These are phyloP conservation scores for Colletotrichum sp. DNA, from an alignment of 2,329 filamentous ascomycete species.

Conservation along the genomic window DNA sequence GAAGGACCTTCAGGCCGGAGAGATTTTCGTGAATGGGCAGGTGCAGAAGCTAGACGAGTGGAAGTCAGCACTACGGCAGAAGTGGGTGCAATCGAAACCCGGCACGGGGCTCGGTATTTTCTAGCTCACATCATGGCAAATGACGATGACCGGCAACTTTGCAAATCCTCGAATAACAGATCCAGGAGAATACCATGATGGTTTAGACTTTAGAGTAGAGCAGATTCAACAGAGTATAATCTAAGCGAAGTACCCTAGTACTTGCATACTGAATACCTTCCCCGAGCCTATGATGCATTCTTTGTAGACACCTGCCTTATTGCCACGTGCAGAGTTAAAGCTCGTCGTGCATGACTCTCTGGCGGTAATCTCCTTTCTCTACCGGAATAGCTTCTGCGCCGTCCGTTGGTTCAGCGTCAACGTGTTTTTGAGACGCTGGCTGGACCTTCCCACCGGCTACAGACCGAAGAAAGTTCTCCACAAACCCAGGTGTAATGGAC, in stretches of 20 bases:
- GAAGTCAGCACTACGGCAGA: conserved; percentile 36
- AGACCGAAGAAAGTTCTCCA: background rate
- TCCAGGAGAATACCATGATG: background rate
- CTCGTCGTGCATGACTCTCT: background rate
- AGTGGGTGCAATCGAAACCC: conserved; percentile 6
- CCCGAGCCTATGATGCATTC: background rate
- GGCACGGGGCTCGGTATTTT: background rate
- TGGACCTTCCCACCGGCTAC: background rate
- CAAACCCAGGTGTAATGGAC: background rate
- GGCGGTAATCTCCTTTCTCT: background rate
- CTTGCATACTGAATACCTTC: background rate
- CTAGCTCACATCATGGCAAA: background rate
- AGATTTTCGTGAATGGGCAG: conserved; percentile 39
- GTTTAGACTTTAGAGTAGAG: background rate
- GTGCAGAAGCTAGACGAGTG: conserved; percentile 39
- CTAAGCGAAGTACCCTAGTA: background rate
- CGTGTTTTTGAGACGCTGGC: background rate
- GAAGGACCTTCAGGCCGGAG: conserved; percentile 38
- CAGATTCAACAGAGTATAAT: background rate
- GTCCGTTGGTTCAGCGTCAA: background rate
- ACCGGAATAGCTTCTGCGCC: background rate
- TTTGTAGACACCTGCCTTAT: background rate
- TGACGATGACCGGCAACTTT: background rate
- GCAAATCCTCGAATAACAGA: background rate
- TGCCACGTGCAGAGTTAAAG: background rate